Base-by-base conservation (phyloP, 1,284 basidiomycete genomes). In the Violaceomyces palustris region DNA sequence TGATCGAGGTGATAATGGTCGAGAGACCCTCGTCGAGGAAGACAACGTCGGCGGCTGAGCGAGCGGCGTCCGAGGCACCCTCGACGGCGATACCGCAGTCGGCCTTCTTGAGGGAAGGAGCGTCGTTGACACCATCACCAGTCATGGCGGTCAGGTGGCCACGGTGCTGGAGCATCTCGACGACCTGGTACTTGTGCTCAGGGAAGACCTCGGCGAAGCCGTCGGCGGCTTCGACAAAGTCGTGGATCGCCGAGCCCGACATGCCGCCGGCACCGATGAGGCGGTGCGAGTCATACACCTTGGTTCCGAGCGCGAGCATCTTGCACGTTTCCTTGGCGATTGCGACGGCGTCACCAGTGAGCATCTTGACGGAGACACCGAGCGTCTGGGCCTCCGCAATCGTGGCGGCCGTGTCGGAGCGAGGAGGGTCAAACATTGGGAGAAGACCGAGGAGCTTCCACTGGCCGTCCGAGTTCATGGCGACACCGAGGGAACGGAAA, bases 121-220 rank as follows among this genome's bases (percentile, higher is more conserved):
- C 77, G 57, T 77, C 76, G 56, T 77, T 73, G 40, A 70, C 69
- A 63, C 66, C 75, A 58, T 75, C 76, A 65, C 70, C 70, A 42
- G 70, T 73, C 79, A 80, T 80, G 44, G 79, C 79, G 24, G 78
- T 78, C 50, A 81, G 66, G 72, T 80, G 79, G 10, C 79, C 78
- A 52, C 79, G 75, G 64, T 78, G 73, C 63, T 80, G 79, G 31
- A 80, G 73, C 60, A 80, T 77, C 53, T 76, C 75, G 57, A 80
- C 79, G 54, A 80, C 79, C 64, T 79, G 78, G 46, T 72, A 77
- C 72, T 76, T 78, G 75, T 81, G 79, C 69, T 80, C 79, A 15
- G 79, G 79, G 67, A 78, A 79, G 37, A 81, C 79, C 62, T 80
- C 79, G 14, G 78, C 79, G 69, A 81, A 80, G 42, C 79, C 79